These are phyloP conservation scores for Elsinoe fawcettii DNA, from an alignment of 2,329 filamentous ascomycete species.

Conservation along the genomic window DNA sequence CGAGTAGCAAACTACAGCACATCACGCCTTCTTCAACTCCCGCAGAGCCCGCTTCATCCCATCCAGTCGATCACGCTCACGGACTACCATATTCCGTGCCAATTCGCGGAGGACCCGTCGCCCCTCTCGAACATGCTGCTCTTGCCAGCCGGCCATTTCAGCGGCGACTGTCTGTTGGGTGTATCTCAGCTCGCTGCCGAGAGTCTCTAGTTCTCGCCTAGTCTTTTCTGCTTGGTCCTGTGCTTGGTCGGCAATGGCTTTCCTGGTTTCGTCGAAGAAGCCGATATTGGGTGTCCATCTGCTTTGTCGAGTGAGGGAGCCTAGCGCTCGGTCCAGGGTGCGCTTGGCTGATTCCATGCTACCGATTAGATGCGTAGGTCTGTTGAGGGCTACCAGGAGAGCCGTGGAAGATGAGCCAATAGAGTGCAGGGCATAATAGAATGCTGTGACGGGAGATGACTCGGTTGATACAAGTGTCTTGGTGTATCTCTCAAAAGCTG, in stretches of 20 bases:
- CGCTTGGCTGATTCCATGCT: conserved; percentile 68
- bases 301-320: conserved; percentile 63
- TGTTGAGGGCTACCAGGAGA: conserved; percentile 68
- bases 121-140: conserved; percentile 72
- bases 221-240: conserved; percentile 68
- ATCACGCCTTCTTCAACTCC: conserved; percentile 31
- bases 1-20: neutral
- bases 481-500: conserved; percentile 66
- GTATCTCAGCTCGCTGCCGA: conserved; percentile 78
- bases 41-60: conserved; percentile 73
- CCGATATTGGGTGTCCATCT: conserved; percentile 61
- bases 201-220: conserved; percentile 59
- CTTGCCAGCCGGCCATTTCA: conserved; percentile 90
- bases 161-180: conserved; percentile 89
- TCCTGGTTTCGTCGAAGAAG: conserved; percentile 78
- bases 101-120: conserved; percentile 66
- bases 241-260: conserved; percentile 73
- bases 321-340: conserved; percentile 68
- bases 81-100: conserved; percentile 68
- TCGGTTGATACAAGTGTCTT: conserved; percentile 58
- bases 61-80: conserved; percentile 70
- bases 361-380: conserved; percentile 69
- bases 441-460: conserved; percentile 61
- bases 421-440: conserved; percentile 69
- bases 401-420: conserved; percentile 80